These are phyloP conservation scores for Karstenula rhodostoma DNA, from an alignment of 2,329 filamentous ascomycete species.

Conservation along the genomic window DNA sequence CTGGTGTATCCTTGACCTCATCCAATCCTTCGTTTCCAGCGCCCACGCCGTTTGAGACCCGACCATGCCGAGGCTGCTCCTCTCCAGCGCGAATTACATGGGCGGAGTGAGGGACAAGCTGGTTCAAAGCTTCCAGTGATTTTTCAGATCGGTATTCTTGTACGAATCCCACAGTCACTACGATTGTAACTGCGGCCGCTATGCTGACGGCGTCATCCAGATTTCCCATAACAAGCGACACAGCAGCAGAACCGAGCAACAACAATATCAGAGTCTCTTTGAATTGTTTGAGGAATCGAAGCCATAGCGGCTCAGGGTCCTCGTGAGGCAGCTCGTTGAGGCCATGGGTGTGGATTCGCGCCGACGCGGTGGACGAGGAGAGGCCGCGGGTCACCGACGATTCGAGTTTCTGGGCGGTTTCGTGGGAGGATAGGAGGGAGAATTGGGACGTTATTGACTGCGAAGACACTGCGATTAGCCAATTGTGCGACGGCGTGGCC, in stretches of 20 bases:
- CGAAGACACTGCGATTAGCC: conserved; percentile 24
- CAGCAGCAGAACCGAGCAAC: conserved; percentile 85
- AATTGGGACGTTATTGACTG: conserved; percentile 59
- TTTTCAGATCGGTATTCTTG: conserved; percentile 98
- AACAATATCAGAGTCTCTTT: conserved; percentile 93
- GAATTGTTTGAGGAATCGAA: conserved; percentile 95
- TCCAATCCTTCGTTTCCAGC: conserved; percentile 56
- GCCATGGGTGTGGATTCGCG: conserved; percentile 80
- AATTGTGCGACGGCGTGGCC: background rate
- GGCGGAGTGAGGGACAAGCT: conserved; percentile 92
- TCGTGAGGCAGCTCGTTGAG: conserved; percentile 96
- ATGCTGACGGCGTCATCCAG: conserved; percentile 96
- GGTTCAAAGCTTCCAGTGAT: conserved; percentile 92
- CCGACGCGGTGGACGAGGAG: conserved; percentile 79
- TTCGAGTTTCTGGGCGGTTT: conserved; percentile 78
- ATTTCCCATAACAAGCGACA: conserved; percentile 91
- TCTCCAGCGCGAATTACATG: conserved; percentile 77
- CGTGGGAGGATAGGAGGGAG: conserved; percentile 74
- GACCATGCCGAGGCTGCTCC: conserved; percentile 32
- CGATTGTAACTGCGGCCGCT: conserved; percentile 93
- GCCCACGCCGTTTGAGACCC: conserved; percentile 32
- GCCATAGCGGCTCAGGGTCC: conserved; percentile 90
- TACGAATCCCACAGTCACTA: conserved; percentile 93
- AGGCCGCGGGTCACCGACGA: conserved; percentile 88
- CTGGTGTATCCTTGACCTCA: conserved; percentile 60